phyloP scores from a whole-genome alignment of 129 eudicot genomes.

The Centrapalus pauciflorus region DNA sequence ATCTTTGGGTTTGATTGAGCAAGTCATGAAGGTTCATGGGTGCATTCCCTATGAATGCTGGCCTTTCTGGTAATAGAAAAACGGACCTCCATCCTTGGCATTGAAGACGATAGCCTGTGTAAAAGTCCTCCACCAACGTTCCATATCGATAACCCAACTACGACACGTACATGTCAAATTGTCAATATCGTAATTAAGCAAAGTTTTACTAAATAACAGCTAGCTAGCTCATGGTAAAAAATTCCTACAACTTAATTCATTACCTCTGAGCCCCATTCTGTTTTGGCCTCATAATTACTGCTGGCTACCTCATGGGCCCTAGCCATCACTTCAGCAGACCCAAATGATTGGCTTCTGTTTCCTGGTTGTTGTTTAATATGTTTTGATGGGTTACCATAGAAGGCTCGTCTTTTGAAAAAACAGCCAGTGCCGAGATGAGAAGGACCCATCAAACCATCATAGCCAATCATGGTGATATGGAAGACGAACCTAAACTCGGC shows the following conservation, averaged over 20 bases:
- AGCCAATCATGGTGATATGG: constrained; percentile 39
- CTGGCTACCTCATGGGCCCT: constrained; percentile 47
- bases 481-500: constrained; percentile 41
- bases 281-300: constrained; percentile 32
- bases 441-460: constrained; percentile 59
- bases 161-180: background rate
- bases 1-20: constrained; percentile 44
- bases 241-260: background rate
- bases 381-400: constrained; percentile 52
- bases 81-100: constrained; percentile 38
- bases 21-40: constrained; percentile 50
- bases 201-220: no score
- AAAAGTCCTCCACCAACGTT: constrained; percentile 42
- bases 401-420: constrained; percentile 51
- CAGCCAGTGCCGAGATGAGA: constrained; percentile 54
- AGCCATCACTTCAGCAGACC: constrained; percentile 6
- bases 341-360: constrained; percentile 24
- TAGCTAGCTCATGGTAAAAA: background rate
- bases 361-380: constrained; percentile 31
- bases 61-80: constrained; percentile 30
- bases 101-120: constrained; percentile 39
- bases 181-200: no score
- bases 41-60: constrained; percentile 44
- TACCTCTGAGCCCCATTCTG: constrained; percentile 61
- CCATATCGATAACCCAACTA: constrained; percentile 55